Conservation (phyloP, 768 basidiomycete species). For the Ephemerocybe angulata region DNA sequence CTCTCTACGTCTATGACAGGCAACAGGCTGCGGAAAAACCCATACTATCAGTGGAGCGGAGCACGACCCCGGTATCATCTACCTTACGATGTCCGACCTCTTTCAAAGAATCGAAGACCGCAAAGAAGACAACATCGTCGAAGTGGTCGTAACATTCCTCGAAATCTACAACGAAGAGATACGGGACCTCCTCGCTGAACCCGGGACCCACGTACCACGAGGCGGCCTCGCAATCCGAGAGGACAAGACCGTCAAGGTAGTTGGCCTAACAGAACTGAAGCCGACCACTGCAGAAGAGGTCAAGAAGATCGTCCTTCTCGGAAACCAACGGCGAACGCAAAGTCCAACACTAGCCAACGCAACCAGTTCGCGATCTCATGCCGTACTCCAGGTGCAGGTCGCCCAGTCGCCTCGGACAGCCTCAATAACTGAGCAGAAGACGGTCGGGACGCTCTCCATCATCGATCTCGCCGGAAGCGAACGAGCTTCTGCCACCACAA, state of each 20-base stretch:
- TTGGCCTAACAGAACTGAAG: constrained; percentile 75
- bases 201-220: constrained; percentile 55
- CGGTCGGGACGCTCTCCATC: constrained; percentile 90
- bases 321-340: constrained; percentile 85
- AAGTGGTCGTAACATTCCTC: constrained; percentile 91
- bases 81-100: constrained; percentile 95
- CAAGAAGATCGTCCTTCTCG: constrained; percentile 86
- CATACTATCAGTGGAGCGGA: constrained; percentile 97
- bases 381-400: constrained; percentile 94
- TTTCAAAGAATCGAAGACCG: constrained; percentile 91
- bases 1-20: constrained; percentile 45
- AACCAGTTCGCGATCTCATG: constrained; percentile 95
- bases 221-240: constrained; percentile 93
- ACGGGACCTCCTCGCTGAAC: constrained; percentile 85
- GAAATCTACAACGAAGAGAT: constrained; percentile 99
- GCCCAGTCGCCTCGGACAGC: constrained; percentile 84
- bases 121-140: constrained; percentile 77
- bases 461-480: constrained; percentile 98
- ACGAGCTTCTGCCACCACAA: constrained; percentile 91
- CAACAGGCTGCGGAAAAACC: constrained; percentile 99
- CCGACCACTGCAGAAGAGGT: constrained; percentile 89
- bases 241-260: constrained; percentile 89
- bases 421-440: constrained; percentile 74
- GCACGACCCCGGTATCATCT: constrained; percentile 87
- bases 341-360: constrained; percentile 96